Evolutionary conservation across 176 grass and related monocot species (phyloP).

Genomic region (Phyllostachys edulis): DNA sequence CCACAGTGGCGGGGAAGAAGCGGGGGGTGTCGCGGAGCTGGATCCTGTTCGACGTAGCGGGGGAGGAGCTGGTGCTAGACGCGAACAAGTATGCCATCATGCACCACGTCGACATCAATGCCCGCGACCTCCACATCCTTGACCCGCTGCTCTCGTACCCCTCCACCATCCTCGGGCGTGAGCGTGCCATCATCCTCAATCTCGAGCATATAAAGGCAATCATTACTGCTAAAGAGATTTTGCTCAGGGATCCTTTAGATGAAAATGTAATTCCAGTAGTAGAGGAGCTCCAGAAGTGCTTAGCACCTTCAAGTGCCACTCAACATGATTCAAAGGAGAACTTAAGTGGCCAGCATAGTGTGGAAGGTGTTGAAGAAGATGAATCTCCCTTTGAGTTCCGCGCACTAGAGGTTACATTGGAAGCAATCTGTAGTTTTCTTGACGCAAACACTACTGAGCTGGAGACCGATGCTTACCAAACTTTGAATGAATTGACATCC

Average conservation of each 20-base stretch:
- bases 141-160: conserved; percentile 97
- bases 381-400: conserved; percentile 94
- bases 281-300: conserved; percentile 71
- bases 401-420: conserved; percentile 83
- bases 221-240: conserved; percentile 91
- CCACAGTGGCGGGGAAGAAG: conserved; percentile 49
- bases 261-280: conserved; percentile 85
- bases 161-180: conserved; percentile 88
- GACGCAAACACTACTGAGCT: conserved; percentile 76
- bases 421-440: conserved; percentile 90
- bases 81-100: conserved; percentile 97
- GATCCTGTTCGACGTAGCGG: conserved; percentile 69
- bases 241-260: conserved; percentile 83
- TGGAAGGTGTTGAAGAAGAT: conserved; percentile 69
- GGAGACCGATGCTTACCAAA: conserved; percentile 65
- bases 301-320: conserved; percentile 40
- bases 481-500: conserved; percentile 86
- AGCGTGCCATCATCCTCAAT: conserved; percentile 97
- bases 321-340: conserved; percentile 60
- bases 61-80: conserved; percentile 78
- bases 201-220: conserved; percentile 99
- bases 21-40: conserved; percentile 71
- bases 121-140: conserved; percentile 88
- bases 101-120: conserved; percentile 91
- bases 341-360: conserved; percentile 58